These are phyloP conservation scores for bread wheat (Triticum aestivum) DNA, from an alignment of 176 grass and related monocot genomes.

Conservation along the genomic window DNA sequence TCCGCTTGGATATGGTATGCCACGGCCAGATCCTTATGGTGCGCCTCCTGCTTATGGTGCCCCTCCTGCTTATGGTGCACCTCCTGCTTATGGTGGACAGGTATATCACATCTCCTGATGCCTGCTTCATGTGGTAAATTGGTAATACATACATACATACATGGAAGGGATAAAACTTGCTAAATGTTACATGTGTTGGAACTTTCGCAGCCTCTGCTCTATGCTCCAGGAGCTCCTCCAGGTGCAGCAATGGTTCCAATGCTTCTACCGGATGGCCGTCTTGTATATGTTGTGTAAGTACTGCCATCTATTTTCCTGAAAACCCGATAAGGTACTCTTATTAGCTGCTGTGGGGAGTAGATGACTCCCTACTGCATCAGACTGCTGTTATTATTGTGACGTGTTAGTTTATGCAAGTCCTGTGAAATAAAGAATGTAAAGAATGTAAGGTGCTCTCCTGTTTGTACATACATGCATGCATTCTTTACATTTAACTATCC, in stretches of 20 bases:
- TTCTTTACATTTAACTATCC: not conserved
- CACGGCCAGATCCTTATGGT: slow-evolving; percentile 49
- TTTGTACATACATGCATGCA: not conserved
- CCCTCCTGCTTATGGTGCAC: slow-evolving; percentile 29
- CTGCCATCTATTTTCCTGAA: not conserved
- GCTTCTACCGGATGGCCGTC: slow-evolving; percentile 45
- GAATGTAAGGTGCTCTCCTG: not conserved
- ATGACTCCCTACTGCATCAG: not conserved
- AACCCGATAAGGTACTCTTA: not conserved
- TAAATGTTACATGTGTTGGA: slow-evolving; percentile 10
- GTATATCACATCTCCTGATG: slow-evolving; percentile 30
- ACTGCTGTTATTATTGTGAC: not conserved
- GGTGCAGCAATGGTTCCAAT: slow-evolving; percentile 49
- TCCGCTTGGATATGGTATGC: slow-evolving; percentile 55
- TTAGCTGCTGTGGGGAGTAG: not conserved
- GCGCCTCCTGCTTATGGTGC: slow-evolving; percentile 29
- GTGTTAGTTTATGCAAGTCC: not conserved
- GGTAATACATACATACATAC: not conserved
- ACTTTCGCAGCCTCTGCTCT: slow-evolving; percentile 53
- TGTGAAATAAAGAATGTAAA: not conserved
- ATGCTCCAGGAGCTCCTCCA: slow-evolving; percentile 37
- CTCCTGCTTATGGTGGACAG: slow-evolving; percentile 45
- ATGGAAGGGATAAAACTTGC: not conserved
- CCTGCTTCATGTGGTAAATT: not conserved
- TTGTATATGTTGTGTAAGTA: slow-evolving; percentile 56